Evolutionary conservation across 192 early-diverging fungal species (phyloP).

Genomic region (Cetraspora pellucida): DNA sequence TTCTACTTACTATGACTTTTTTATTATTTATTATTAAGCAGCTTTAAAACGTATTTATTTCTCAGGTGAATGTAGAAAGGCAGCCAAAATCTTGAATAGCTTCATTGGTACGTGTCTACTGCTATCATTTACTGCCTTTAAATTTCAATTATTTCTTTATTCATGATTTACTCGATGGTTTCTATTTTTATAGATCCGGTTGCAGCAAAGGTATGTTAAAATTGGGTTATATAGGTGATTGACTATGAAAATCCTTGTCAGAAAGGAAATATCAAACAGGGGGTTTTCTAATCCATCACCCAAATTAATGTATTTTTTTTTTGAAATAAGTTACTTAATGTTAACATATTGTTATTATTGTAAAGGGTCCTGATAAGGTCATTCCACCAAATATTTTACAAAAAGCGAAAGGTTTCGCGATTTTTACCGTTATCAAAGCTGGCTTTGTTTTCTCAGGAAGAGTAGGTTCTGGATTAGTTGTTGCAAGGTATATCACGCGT

Average conservation of each 20-base stretch:
- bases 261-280: neutral
- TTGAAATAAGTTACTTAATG: neutral
- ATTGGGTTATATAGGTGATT: too few relatives aligned
- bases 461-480: slow-evolving; percentile 77
- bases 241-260: too few relatives aligned
- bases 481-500: slow-evolving; percentile 54
- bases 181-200: slow-evolving; percentile 11
- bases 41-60: neutral
- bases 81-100: slow-evolving; percentile 55
- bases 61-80: slow-evolving; percentile 55
- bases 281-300: neutral
- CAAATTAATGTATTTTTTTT: neutral
- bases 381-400: slow-evolving; percentile 60
- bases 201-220: slow-evolving; percentile 14
- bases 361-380: slow-evolving; percentile 57
- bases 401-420: slow-evolving; percentile 81
- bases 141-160: neutral
- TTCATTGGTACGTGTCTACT: slow-evolving; percentile 47
- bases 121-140: neutral
- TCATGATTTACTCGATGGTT: neutral
- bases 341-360: neutral
- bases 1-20: neutral
- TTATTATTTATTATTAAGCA: neutral
- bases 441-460: slow-evolving; percentile 84
- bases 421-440: slow-evolving; percentile 84